These are phyloP conservation scores for Wickerhamomyces kurtzmanii DNA, from an alignment of 805 yeast species.

Conservation along the genomic window DNA sequence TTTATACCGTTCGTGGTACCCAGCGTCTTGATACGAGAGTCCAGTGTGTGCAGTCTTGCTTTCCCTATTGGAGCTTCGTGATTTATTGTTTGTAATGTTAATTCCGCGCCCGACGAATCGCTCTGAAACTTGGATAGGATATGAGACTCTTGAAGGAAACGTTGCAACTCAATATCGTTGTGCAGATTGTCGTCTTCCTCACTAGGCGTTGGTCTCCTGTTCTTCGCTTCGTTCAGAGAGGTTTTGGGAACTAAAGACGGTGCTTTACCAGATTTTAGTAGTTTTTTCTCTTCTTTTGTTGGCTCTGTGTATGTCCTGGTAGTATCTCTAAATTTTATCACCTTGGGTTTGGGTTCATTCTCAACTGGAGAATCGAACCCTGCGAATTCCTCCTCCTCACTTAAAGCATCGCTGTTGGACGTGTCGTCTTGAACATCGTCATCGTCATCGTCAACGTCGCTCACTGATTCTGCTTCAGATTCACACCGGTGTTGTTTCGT, in stretches of 20 bases:
- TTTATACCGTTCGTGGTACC: slow-evolving; percentile 36
- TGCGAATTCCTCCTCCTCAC: slow-evolving; percentile 4
- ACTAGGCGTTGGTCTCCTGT: slow-evolving; percentile 14
- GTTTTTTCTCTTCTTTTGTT: slow-evolving; percentile 38
- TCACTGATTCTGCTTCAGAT: slow-evolving; percentile 3
- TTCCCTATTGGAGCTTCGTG: slow-evolving; percentile 39
- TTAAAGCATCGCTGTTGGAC: slow-evolving; percentile 8
- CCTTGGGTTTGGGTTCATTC: slow-evolving; percentile 7
- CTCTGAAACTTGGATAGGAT: slow-evolving; percentile 31
- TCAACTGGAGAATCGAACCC: slow-evolving; percentile 1
- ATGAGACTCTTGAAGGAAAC: slow-evolving; percentile 65
- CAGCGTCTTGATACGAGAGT: slow-evolving; percentile 41
- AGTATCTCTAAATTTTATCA: slow-evolving; percentile 30
- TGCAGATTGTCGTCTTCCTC: slow-evolving; percentile 45
- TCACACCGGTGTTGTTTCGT: slow-evolving; percentile 15
- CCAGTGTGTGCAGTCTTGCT: slow-evolving; percentile 55
- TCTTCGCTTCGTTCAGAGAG: background rate
- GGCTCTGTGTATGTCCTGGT: slow-evolving; percentile 19
- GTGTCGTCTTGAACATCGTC: slow-evolving; percentile 11
- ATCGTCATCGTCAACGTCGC: slow-evolving; percentile 12
- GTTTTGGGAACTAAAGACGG: slow-evolving; percentile 27
- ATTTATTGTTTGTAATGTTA: slow-evolving; percentile 54
- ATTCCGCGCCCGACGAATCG: slow-evolving; percentile 42
- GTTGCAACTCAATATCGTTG: slow-evolving; percentile 64
- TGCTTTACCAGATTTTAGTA: slow-evolving; percentile 53